A percentile compares a stretch with the other conserved stretches of the same genome.
Evolutionary conservation across 495 filamentous ascomycete genomes (phyloP).

Genomic region (Penicillium samsonianum): DNA sequence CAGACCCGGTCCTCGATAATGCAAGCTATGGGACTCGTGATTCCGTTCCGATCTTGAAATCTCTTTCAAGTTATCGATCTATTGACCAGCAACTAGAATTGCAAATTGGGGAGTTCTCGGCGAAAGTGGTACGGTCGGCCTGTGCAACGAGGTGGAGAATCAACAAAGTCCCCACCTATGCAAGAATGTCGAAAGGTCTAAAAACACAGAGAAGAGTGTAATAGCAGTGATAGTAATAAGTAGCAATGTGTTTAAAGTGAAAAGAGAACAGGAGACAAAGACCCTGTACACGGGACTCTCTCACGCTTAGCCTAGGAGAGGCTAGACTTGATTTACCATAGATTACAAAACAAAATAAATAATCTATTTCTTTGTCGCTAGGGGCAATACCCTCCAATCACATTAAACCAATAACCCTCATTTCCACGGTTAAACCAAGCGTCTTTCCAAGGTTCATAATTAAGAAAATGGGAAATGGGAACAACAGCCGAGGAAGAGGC

Average conservation of each 20-base stretch:
- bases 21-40: slow-evolving; percentile 1
- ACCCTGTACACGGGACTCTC: neutral
- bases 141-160: slow-evolving; percentile 38
- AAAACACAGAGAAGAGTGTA: neutral
- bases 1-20: slow-evolving; percentile 2
- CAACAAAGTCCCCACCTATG: slow-evolving; percentile 28
- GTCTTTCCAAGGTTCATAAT: neutral
- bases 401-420: neutral
- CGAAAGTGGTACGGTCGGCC: slow-evolving; percentile 27
- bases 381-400: slow-evolving; percentile 19
- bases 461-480: slow-evolving; percentile 6
- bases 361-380: slow-evolving; percentile 17
- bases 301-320: neutral
- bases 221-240: neutral
- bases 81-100: slow-evolving; percentile 12
- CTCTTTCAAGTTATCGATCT: neutral
- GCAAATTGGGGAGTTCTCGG: slow-evolving; percentile 5
- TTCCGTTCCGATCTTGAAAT: neutral
- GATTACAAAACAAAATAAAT: neutral
- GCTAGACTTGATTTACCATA: slow-evolving; percentile 3
- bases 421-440: neutral
- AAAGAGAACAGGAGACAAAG: slow-evolving; percentile 2
- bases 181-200: slow-evolving; percentile 5
- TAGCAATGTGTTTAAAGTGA: neutral
- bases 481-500: slow-evolving; percentile 16